phyloP scores from a whole-genome alignment of 2,329 filamentous ascomycete species.

The Fusarium sp. region DNA sequence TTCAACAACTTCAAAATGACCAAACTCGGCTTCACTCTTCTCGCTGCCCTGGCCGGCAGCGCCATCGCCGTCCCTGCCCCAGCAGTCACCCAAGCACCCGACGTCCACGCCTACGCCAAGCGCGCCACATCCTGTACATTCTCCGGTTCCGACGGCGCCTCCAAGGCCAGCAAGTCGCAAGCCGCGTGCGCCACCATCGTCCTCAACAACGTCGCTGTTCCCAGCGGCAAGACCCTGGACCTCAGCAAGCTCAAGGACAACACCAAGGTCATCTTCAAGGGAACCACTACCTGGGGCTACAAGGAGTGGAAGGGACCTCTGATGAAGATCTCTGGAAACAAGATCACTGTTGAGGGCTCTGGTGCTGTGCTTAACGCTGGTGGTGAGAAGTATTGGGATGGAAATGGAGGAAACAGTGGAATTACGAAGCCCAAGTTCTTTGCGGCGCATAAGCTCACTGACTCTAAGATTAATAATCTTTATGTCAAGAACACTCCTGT shows the following conservation, averaged over 20 bases:
- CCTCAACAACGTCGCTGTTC: conserved; percentile 27
- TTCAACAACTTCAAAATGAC: conserved; percentile 15
- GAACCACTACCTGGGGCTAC: conserved; percentile 37
- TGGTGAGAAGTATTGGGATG: conserved; percentile 38
- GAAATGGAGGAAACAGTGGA: conserved; percentile 30
- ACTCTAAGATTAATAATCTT: conserved; percentile 49
- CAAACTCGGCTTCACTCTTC: conserved; percentile 12
- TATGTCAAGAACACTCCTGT: conserved; percentile 54
- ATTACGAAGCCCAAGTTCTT: conserved; percentile 39
- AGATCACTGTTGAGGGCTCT: conserved; percentile 37
- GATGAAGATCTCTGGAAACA: conserved; percentile 29
- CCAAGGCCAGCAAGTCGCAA: conserved; percentile 23
- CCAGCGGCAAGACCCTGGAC: conserved; percentile 32
- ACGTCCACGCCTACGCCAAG: conserved; percentile 22
- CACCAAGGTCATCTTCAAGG: conserved; percentile 38
- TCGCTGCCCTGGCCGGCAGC: conserved; percentile 35
- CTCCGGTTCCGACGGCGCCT: conserved; percentile 29
- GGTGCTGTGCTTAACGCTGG: conserved; percentile 32
- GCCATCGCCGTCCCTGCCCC: conserved; percentile 25
- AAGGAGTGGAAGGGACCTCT: conserved; percentile 39
- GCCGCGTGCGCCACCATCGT: conserved; percentile 30
- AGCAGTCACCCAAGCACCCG: neutral
- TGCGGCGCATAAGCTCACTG: conserved; percentile 32
- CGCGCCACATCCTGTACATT: conserved; percentile 33
- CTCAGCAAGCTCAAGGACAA: conserved; percentile 33